Evolutionary conservation across 306 rosid species (phyloP).

Genomic region (Biancaea sappan): DNA sequence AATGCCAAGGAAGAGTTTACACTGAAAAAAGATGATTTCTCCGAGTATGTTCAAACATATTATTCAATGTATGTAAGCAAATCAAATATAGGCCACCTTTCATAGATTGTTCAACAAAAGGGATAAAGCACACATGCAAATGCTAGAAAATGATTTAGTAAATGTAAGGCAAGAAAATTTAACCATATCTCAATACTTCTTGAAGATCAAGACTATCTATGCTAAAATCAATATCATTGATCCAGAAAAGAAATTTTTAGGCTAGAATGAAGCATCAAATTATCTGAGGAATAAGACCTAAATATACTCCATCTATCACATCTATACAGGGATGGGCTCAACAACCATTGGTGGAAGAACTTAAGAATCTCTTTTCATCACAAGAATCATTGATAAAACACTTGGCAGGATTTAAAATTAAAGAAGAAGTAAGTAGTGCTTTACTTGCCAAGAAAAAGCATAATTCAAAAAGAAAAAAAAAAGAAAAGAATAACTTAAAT

Average conservation of each 20-base stretch:
- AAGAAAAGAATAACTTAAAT: too few species aligned
- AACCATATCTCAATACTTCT: not conserved
- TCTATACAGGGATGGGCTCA: not conserved
- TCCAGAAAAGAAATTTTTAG: not conserved
- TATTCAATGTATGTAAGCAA: not conserved
- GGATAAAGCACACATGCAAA: not conserved
- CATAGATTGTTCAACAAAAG: slow-evolving; percentile 5
- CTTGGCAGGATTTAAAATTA: not conserved
- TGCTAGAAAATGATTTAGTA: slow-evolving; percentile 10
- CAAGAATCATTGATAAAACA: not conserved
- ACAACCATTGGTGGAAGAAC: not conserved
- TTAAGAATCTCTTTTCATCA: not conserved
- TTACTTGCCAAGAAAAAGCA: too few species aligned
- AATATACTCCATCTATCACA: not conserved
- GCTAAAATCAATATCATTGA: not conserved
- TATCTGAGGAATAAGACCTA: not conserved
- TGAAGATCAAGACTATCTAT: not conserved
- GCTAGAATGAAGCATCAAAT: not conserved
- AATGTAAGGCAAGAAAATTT: not conserved
- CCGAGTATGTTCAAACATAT: not conserved
- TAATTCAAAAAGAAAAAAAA: too few species aligned
- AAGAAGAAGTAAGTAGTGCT: too few species aligned
- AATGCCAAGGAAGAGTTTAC: not conserved
- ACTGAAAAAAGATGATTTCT: not conserved
- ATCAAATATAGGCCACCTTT: not conserved